A percentile compares a stretch with the other conserved stretches of the same genome.
These are phyloP conservation scores for Collybia nuda DNA, from an alignment of 768 basidiomycete genomes.

Conservation along the genomic window DNA sequence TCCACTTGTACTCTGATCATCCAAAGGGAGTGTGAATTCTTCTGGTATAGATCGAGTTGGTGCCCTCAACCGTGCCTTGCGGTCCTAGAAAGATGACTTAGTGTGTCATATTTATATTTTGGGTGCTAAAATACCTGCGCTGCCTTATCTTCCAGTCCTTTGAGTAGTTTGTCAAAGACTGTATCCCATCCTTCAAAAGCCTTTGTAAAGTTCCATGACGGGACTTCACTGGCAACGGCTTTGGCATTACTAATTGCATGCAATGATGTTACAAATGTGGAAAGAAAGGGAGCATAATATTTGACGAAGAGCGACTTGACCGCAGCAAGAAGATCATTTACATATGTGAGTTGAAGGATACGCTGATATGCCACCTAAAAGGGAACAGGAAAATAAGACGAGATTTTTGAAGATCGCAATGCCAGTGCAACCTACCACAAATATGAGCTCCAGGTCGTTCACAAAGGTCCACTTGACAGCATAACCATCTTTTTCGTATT, in stretches of 20 bases:
- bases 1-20: slow-evolving; percentile 61
- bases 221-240: slow-evolving; percentile 33
- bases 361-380: slow-evolving; percentile 92
- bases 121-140: slow-evolving; percentile 46
- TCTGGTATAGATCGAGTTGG: slow-evolving; percentile 35
- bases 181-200: slow-evolving; percentile 81
- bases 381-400: slow-evolving; percentile 4
- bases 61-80: slow-evolving; percentile 61
- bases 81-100: slow-evolving; percentile 48
- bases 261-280: slow-evolving; percentile 81
- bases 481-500: slow-evolving; percentile 93
- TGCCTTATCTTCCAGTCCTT: slow-evolving; percentile 73
- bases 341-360: slow-evolving; percentile 91
- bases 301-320: slow-evolving; percentile 86
- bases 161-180: slow-evolving; percentile 75
- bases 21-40: slow-evolving; percentile 51
- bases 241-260: slow-evolving; percentile 58
- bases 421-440: slow-evolving; percentile 66
- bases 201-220: slow-evolving; percentile 67
- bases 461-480: slow-evolving; percentile 93
- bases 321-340: slow-evolving; percentile 81
- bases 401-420: not conserved
- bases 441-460: slow-evolving; percentile 95
- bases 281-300: slow-evolving; percentile 81
- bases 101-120: slow-evolving; percentile 1